A percentile compares a stretch with the other conserved stretches of the same genome.
These are phyloP conservation scores for Claviceps pusilla DNA, from an alignment of 2,329 filamentous ascomycete genomes.

Conservation along the genomic window DNA sequence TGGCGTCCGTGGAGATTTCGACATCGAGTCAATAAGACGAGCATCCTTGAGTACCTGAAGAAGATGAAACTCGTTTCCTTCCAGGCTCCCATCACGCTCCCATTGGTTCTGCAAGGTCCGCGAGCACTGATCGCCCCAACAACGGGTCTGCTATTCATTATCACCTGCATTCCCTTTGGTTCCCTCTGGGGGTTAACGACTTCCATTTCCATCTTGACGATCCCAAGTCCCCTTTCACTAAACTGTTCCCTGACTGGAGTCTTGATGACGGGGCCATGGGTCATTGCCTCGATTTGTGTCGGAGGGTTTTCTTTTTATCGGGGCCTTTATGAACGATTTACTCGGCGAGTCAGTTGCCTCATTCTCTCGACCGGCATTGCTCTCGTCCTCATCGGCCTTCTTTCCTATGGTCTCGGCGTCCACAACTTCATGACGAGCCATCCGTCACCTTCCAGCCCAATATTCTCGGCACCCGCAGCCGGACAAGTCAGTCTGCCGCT, in stretches of 20 bases:
- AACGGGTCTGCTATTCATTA: conserved; percentile 28
- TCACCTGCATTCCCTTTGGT: conserved; percentile 29
- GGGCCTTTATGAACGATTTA: conserved; percentile 18
- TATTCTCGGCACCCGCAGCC: conserved; percentile 15
- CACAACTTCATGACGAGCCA: conserved; percentile 18
- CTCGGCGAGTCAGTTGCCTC: conserved; percentile 17
- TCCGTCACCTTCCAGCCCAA: conserved; percentile 8
- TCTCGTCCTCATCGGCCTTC: conserved; percentile 26
- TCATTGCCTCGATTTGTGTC: conserved; percentile 22
- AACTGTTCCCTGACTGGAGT: conserved; percentile 25
- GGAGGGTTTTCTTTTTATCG: conserved; percentile 19
- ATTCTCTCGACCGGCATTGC: conserved; percentile 22
- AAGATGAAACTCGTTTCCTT: conserved; percentile 27
- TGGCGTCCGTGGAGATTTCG: conserved; percentile 13
- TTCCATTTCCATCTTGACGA: conserved; percentile 33
- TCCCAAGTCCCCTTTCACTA: conserved; percentile 28
- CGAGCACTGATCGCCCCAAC: conserved; percentile 36
- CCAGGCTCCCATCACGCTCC: conserved; percentile 14
- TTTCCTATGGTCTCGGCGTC: conserved; percentile 28
- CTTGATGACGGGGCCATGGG: conserved; percentile 29
- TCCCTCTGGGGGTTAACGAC: conserved; percentile 32
- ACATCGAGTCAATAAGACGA: conserved; percentile 18
- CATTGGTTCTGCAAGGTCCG: conserved; percentile 27
- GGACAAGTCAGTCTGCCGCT: conserved; percentile 22
- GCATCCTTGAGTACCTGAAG: conserved; percentile 21